Evolutionary conservation across 2,329 filamentous ascomycete genomes (phyloP), one percentile per base, ranked within the genome.

Genomic region (Verticillium dahliae): DNA sequence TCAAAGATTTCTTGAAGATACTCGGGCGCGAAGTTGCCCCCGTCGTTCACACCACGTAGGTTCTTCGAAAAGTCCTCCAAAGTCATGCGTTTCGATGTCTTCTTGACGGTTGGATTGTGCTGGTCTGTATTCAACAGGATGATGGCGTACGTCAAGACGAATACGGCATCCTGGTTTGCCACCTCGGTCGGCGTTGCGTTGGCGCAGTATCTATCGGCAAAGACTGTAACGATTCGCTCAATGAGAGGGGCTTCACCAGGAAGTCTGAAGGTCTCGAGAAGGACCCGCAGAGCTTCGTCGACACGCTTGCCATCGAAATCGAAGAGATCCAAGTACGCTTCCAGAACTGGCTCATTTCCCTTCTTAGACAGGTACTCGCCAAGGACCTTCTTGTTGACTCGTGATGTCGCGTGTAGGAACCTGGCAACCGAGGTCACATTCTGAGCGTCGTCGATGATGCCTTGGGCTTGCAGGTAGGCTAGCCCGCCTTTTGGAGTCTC

Each of bases 101-200:
- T 50, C 45, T 86, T 92, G 65, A 98, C 75, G 68, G 97, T 98
- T 0, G 92, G 93, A 70, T 96, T 99, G 74, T 98, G 95, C 69
- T 96, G 90, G 71, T 99, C 95, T 1, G 94, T 97, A 71, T 99
- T 99, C 61, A 99, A 80, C 86, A 99, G 92, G 73, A 99, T 97
- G 69, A 97, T 96, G 41, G 93, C 95, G 72, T 99, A 99, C 0
- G 91, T 94, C 59, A 99, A 80, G 57, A 99, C 87, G 70, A 91
- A 99, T 27, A 95, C 88, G 7, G 92, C 87, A 73, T 99, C 95
- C 68, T 91, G 90, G 70, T 96, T 88, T 6, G 88, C 90, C 65
- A 98, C 87, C 27, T 88, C 90, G 60, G 90, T 85, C 0, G 90
- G 89, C 33, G 86, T 83, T 6, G 84, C 85, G 62, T 85, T 86